Evolutionary conservation across 1,284 basidiomycete genomes (phyloP).

Genomic region (Somion occarium): DNA sequence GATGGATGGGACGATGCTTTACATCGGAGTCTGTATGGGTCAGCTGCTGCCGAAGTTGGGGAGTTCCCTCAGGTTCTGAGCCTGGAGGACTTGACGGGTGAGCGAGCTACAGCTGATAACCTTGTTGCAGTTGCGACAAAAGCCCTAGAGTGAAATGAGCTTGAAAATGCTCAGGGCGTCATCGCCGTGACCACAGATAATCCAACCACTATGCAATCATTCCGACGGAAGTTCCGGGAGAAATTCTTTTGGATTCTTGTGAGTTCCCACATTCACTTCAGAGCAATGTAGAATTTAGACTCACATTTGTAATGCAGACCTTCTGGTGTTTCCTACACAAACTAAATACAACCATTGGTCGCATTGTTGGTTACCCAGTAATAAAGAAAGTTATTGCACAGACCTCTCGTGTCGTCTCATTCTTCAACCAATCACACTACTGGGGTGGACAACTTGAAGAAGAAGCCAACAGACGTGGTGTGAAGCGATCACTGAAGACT

Average conservation of each 20-base stretch:
- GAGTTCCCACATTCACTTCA: conserved; percentile 9
- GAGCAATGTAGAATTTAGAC: background rate
- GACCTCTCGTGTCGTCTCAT: conserved; percentile 22
- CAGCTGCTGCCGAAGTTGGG: conserved; percentile 16
- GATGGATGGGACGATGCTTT: conserved; percentile 27
- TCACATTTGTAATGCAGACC: conserved; percentile 3
- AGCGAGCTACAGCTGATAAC: conserved; percentile 19
- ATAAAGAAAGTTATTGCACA: conserved; percentile 19
- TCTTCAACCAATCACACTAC: conserved; percentile 28
- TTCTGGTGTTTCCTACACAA: conserved; percentile 15
- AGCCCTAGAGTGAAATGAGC: conserved; percentile 13
- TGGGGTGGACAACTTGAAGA: conserved; percentile 19
- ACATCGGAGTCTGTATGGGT: conserved; percentile 21
- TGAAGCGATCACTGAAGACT: conserved; percentile 20
- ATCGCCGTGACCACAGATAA: conserved; percentile 15
- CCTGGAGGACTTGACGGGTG: conserved; percentile 22
- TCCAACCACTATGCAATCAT: conserved; percentile 15
- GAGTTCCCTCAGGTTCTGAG: conserved; percentile 18
- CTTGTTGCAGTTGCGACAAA: conserved; percentile 15
- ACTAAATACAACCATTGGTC: conserved; percentile 25
- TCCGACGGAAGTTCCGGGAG: conserved; percentile 7
- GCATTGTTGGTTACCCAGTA: conserved; percentile 19
- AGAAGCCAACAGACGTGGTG: conserved; percentile 10
- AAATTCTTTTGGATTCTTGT: conserved; percentile 21
- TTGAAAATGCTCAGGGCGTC: conserved; percentile 6